Conservation (phyloP, 495 filamentous ascomycete genomes). For the Penicillium diatomitis region DNA sequence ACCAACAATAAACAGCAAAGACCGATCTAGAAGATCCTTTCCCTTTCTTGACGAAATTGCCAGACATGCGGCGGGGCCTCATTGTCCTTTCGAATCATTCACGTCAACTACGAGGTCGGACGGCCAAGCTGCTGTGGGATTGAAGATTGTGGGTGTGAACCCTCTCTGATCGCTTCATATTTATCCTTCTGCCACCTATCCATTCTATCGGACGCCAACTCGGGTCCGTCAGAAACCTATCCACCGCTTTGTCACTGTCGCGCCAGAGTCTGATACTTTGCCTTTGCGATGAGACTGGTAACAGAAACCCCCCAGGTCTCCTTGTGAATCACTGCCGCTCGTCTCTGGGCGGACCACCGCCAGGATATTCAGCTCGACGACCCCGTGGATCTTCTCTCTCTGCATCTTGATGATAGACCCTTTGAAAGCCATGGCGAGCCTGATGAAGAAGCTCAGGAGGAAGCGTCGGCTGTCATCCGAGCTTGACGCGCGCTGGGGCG, state of each 20-base stretch:
- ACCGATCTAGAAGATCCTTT: slow-evolving; percentile 15
- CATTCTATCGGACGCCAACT: too few species aligned
- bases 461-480: slow-evolving; percentile 34
- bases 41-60: slow-evolving; percentile 5
- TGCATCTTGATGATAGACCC: slow-evolving; percentile 15
- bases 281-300: slow-evolving; percentile 13
- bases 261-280: slow-evolving; percentile 1
- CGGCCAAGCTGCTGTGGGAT: too few species aligned
- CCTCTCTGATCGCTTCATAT: too few species aligned
- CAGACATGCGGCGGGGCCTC: slow-evolving; percentile 11
- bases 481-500: slow-evolving; percentile 35
- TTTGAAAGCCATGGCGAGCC: slow-evolving; percentile 23
- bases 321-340: slow-evolving; percentile 2
- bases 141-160: too few species aligned
- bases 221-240: too few species aligned
- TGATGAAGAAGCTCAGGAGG: slow-evolving; percentile 29
- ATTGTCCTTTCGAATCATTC: slow-evolving; percentile 4
- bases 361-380: background rate
- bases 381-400: slow-evolving; percentile 3
- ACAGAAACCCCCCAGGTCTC: slow-evolving; percentile 15
- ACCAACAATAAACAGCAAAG: slow-evolving; percentile 1
- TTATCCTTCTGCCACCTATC: too few species aligned
- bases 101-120: too few species aligned
- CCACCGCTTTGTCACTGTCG: background rate
- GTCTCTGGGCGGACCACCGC: background rate